A percentile compares a stretch with the other conserved stretches of the same genome.
Conservation (phyloP, 257 asterid species). For the Petunia axillaris region DNA sequence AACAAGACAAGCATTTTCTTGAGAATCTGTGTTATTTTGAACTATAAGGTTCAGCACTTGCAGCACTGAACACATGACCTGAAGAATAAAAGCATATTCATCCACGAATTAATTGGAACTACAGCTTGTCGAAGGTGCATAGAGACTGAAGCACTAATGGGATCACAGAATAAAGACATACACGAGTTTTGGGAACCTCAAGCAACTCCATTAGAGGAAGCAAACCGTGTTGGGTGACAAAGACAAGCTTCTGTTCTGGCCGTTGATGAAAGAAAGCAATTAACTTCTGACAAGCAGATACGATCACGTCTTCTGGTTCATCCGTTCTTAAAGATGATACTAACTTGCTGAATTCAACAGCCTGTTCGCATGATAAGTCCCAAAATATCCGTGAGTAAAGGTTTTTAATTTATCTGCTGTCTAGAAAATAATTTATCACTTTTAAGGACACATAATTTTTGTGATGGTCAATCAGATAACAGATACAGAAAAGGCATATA, state of each 20-base stretch:
- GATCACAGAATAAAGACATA: slow-evolving; percentile 46
- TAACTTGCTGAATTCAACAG: slow-evolving; percentile 88
- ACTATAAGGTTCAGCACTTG: slow-evolving; percentile 90
- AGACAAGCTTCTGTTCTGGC: slow-evolving; percentile 91
- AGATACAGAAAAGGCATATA: neutral
- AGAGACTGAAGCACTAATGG: slow-evolving; percentile 18
- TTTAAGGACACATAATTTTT: neutral
- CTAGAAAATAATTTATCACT: slow-evolving; percentile 8
- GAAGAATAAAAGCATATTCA: slow-evolving; percentile 26
- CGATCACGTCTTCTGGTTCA: slow-evolving; percentile 90
- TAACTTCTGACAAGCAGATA: slow-evolving; percentile 91
- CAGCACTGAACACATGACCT: slow-evolving; percentile 90
- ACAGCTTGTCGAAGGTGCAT: neutral
- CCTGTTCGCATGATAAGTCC: slow-evolving; percentile 51
- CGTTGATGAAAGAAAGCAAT: slow-evolving; percentile 76
- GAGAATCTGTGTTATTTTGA: slow-evolving; percentile 86
- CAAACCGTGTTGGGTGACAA: slow-evolving; percentile 93
- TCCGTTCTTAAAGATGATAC: slow-evolving; percentile 91
- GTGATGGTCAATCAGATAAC: slow-evolving; percentile 4
- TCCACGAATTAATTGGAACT: slow-evolving; percentile 7
- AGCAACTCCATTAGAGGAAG: slow-evolving; percentile 94
- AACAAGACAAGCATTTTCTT: slow-evolving; percentile 97
- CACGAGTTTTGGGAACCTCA: slow-evolving; percentile 87
- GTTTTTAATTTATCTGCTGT: slow-evolving; percentile 10
- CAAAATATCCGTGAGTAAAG: slow-evolving; percentile 14